Evolutionary conservation across 768 basidiomycete genomes (phyloP), one percentile per base, ranked within the genome.

Genomic region (Kwoniella europaea): DNA sequence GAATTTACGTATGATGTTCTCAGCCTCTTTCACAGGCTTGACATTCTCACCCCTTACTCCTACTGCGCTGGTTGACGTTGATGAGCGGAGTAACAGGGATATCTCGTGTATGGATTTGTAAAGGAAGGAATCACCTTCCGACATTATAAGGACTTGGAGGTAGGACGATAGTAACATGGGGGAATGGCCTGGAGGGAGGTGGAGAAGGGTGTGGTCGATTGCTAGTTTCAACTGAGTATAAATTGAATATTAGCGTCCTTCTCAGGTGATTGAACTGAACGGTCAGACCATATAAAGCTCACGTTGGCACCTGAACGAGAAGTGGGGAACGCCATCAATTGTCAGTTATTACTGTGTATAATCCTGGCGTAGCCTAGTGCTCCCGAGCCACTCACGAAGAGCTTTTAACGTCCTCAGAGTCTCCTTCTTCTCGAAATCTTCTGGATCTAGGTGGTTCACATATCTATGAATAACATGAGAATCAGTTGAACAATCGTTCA

Each of bases 131-230:
- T 95, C 92, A 16, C 95, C 95, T 86, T 97, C 94, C 67, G 92
- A 93, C 95, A 98, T 98, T 75, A 98, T 89, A 44, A 98, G 85
- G 16, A 93, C 93, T 85, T 98, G 95, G 77, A 98, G 86, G 84
- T 95, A 98, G 0, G 92, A 94, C 4, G 95, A 92, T 61, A 92
- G 91, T 56, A 98, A 87, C 77, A 92, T 90, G 71, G 89, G 91
- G 18, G 79, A 73, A 16, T 68, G 68, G 16, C 71, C 50, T 50
- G 81, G 67, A 79, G 76, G 62, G 18, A 70, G 42, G 54, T 58
- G 42, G 52, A 64, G n/a, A 4, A 63, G 53, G 96, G 86, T 20
- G 75, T 90, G 90, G 79, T 94, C 92, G 63, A 98, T 97, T 2
- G 94, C 95, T 56, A 94, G 87, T 82, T 96, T 95, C 65, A 98